A percentile compares a stretch with the other conserved stretches of the same genome.
Evolutionary conservation across 1,284 basidiomycete genomes (phyloP).

Genomic region (Malassezia equina): DNA sequence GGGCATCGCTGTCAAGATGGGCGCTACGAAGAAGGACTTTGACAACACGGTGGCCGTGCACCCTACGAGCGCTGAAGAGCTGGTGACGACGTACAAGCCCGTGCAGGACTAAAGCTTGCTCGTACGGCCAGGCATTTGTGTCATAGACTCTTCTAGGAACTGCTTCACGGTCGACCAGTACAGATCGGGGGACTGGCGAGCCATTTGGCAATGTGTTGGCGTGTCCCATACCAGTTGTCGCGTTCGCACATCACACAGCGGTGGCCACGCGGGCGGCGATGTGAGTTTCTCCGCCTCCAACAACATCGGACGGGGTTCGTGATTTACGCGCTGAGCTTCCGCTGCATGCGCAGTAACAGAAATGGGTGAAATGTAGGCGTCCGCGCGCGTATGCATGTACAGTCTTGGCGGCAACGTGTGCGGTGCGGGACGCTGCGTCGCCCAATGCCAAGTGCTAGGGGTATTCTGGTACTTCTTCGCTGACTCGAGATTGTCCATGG

Average conservation of each 20-base stretch:
- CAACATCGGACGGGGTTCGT: background rate
- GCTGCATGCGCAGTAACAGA: conserved; percentile 1
- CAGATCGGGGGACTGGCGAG: background rate
- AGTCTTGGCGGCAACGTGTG: conserved; percentile 1
- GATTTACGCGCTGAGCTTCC: background rate
- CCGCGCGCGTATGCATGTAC: conserved; percentile 1
- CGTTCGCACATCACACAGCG: background rate
- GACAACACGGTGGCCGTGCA: conserved; percentile 46
- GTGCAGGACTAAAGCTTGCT: conserved; percentile 13
- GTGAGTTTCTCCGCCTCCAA: background rate
- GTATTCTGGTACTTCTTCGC: background rate
- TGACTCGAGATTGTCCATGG: background rate
- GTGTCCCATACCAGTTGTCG: conserved; percentile 1
- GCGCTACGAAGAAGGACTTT: conserved; percentile 49
- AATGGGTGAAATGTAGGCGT: conserved; percentile 2
- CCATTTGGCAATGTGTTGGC: conserved; percentile 6
- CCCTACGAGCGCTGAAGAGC: conserved; percentile 42
- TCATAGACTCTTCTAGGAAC: background rate
- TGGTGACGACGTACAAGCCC: conserved; percentile 23
- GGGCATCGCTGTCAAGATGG: conserved; percentile 89
- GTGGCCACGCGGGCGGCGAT: background rate
- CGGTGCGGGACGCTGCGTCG: background rate
- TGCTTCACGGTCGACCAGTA: conserved; percentile 10
- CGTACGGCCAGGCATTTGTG: background rate
- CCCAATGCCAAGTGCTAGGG: background rate